Evolutionary conservation across 192 early-diverging fungal species (phyloP).

Genomic region (Coemansia sp.): DNA sequence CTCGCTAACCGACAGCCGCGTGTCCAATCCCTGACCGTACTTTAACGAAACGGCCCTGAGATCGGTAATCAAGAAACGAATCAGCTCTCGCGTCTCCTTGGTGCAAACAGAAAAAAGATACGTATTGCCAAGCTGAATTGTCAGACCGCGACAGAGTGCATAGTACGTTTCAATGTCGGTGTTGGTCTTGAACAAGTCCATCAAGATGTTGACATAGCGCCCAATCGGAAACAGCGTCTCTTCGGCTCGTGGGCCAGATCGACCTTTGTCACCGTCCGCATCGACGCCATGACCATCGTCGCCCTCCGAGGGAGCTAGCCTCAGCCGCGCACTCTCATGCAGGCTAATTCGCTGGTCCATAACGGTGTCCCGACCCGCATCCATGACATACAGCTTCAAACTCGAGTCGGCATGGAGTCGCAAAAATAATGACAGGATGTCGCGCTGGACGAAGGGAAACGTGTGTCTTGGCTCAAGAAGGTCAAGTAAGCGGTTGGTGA

Average conservation of each 20-base stretch:
- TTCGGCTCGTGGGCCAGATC: background rate
- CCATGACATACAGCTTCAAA: conserved; percentile 41
- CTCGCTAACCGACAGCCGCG: conserved; percentile 16
- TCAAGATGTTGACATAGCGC: conserved; percentile 60
- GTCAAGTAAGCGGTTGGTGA: conserved; percentile 32
- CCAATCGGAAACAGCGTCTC: conserved; percentile 52
- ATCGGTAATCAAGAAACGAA: conserved; percentile 69
- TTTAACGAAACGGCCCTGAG: conserved; percentile 25
- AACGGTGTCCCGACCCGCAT: conserved; percentile 32
- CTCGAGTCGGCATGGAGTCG: conserved; percentile 47
- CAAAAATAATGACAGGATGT: conserved; percentile 31
- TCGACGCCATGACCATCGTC: background rate
- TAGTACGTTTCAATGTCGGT: conserved; percentile 70
- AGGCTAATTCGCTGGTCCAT: conserved; percentile 52
- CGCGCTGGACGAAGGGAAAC: conserved; percentile 41
- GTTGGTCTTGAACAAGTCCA: conserved; percentile 65
- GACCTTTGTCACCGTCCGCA: background rate
- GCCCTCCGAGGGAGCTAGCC: conserved; percentile 9
- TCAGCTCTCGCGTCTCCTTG: conserved; percentile 54
- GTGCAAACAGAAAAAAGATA: conserved; percentile 69
- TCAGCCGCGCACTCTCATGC: conserved; percentile 43
- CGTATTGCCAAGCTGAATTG: conserved; percentile 71
- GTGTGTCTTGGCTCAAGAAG: conserved; percentile 35
- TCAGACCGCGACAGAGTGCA: conserved; percentile 64
- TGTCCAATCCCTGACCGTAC: conserved; percentile 23